Evolutionary conservation across 2,329 filamentous ascomycete genomes (phyloP), one percentile per base, ranked within the genome.

Genomic region (Neophaeococcomyces aloes): DNA sequence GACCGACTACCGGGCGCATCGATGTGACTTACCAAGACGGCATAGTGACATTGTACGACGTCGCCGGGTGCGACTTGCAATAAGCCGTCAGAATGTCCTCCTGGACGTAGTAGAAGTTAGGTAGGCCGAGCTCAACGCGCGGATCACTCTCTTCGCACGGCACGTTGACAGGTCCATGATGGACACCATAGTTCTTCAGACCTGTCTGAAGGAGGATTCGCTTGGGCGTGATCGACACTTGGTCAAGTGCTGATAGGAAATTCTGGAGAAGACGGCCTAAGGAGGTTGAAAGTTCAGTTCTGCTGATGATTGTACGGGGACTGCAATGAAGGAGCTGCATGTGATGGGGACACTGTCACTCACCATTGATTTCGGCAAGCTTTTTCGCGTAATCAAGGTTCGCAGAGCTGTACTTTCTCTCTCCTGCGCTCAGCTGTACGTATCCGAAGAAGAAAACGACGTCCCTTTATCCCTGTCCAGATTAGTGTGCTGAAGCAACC

Each of bases 71-170:
- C n/a, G n/a, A 49, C 23, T 59, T 50, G 55, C 68, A 69, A 50
- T 62, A 74, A 0, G 57, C 53, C 36, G 52, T 59, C 3, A 75
- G 61, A 4, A 61, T 54, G 47, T 75, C 71, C 58, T 75, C 70
- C 57, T 75, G 71, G 0, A 61, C 56, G 49, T 73, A 75, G 61
- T 75, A 75, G 56, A 75, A 75, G 55, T 75, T 74, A n/a, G n/a
- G n/a, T 3, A 64, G 62, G 46, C 68, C 66, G 0, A 70, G 57
- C 3, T 53, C 53, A 3, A 68, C 56, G 6, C 69, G 58, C 1
- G 65, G 61, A 46, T 70, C 67, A 4, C 59, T 59, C 52, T 75
- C 71, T 40, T 67, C 62, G 32, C 63, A 63, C 0, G 70, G 71
- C 2, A 59, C 59, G 1, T 59, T 52, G 0, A 62, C 50, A 0